These are phyloP conservation scores for Voacanga thouarsii DNA, from an alignment of 257 asterid species.

Conservation along the genomic window DNA sequence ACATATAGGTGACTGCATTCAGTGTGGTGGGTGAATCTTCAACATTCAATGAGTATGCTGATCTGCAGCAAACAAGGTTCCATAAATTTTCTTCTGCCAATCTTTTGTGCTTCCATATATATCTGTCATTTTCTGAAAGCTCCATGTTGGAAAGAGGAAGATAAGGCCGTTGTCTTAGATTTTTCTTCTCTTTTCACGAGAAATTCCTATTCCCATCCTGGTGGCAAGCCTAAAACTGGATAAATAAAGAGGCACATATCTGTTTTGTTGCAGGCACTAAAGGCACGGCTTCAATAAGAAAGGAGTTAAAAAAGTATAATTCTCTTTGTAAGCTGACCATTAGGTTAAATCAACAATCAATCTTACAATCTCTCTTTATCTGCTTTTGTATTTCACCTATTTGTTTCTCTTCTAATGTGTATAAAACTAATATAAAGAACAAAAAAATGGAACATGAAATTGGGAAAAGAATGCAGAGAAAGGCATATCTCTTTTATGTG, in stretches of 20 bases:
- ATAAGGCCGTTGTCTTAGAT: not conserved
- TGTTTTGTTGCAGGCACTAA: not conserved
- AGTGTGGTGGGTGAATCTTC: constrained; percentile 2
- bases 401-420: not conserved
- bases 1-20: not conserved
- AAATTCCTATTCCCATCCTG: not conserved
- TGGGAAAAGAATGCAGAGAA: too few species aligned
- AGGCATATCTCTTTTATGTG: not conserved
- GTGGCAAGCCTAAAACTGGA: not conserved
- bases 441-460: not conserved
- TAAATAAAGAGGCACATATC: too few species aligned
- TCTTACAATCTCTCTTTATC: not conserved
- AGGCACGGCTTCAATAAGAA: not conserved
- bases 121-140: not conserved
- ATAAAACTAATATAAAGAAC: not conserved
- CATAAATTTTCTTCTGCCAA: not conserved
- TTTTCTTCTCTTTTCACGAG: not conserved
- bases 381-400: not conserved
- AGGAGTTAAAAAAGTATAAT: not conserved
- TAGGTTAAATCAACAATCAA: not conserved
- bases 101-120: not conserved
- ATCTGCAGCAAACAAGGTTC: constrained; percentile 1
- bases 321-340: not conserved
- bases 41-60: not conserved
- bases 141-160: not conserved